These are phyloP conservation scores for Hypomyces perniciosus DNA, from an alignment of 2,329 filamentous ascomycete genomes.

Conservation along the genomic window DNA sequence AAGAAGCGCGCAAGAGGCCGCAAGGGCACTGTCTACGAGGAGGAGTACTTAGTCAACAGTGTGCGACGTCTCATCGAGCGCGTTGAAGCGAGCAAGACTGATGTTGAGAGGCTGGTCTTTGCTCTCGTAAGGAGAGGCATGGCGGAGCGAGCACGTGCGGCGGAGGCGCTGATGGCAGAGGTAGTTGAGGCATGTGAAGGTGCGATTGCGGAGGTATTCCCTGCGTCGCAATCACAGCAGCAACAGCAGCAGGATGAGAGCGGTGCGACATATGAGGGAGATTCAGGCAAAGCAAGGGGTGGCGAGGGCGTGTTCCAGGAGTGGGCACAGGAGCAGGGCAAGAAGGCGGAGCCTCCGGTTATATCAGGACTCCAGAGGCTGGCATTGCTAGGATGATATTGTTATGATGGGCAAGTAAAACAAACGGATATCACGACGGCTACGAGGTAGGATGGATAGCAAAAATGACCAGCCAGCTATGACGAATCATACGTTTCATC, in stretches of 20 bases:
- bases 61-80: conserved; percentile 77
- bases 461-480: too few species aligned
- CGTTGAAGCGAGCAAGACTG: conserved; percentile 64
- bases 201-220: conserved; percentile 66
- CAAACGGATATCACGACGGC: too few species aligned
- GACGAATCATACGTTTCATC: too few species aligned
- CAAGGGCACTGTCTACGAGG: conserved; percentile 96
- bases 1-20: conserved; percentile 90
- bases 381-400: conserved; percentile 41
- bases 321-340: conserved; percentile 40
- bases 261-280: conserved; percentile 16
- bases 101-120: conserved; percentile 68
- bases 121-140: conserved; percentile 75
- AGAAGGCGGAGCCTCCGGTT: conserved; percentile 42
- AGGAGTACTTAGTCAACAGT: conserved; percentile 91
- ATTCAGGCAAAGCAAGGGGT: conserved; percentile 35
- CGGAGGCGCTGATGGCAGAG: conserved; percentile 68
- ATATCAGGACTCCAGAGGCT: conserved; percentile 45
- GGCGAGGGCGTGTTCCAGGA: conserved; percentile 49
- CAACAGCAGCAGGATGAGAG: conserved; percentile 13
- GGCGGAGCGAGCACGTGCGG: conserved; percentile 76
- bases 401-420: background rate
- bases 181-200: conserved; percentile 63
- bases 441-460: too few species aligned
- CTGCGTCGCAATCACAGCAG: conserved; percentile 15